Evolutionary conservation across 1,139 yeast species (phyloP), one percentile per base, ranked within the genome.

Genomic region (Hyphopichia fennica): DNA sequence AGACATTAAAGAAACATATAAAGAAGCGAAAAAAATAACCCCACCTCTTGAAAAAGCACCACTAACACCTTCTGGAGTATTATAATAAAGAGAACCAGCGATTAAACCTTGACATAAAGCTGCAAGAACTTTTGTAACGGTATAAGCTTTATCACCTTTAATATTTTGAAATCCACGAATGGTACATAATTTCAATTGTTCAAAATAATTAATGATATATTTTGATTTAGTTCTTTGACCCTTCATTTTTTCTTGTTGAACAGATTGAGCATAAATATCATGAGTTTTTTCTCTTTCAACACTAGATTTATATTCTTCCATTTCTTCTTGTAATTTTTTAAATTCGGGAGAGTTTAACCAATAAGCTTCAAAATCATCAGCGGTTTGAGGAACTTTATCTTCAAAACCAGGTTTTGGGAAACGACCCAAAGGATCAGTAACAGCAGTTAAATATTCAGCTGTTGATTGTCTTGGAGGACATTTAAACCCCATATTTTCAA

Each of bases 371-470:
- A 63, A 62, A 42, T 63, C 67, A 16, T 44, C 38, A 3, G 68
- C 46, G 8, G 65, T 51, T 15, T 47, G 45, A 6, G 69, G 69
- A 1, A 63, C 69, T 37, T 48, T 57, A 22, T 46, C 45, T 47
- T 68, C 72, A 45, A 54, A 75, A 2, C 91, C 95, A 15, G 66
- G 59, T 44, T 63, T 63, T 5, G 77, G 62, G n/a, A 69, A 62
- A 62, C 95, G 77, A 60, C 85, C 95, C 4, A 72, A 63, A 7
- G 95, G 91, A 53, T 83, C 82, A 3, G 95, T 85, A 39, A 87
- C 69, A 1, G 95, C 81, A 2, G 96, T 87, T 55, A 57, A 54
- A 45, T 43, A 51, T 30, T 51, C 56, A 11, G 53, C 52, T 5
- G 89, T 82, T 5, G 91, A 81, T 62, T 82, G 87, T 58, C 93